phyloP scores from a whole-genome alignment of 148 eudicot genomes.

The Simmondsia chinensis region DNA sequence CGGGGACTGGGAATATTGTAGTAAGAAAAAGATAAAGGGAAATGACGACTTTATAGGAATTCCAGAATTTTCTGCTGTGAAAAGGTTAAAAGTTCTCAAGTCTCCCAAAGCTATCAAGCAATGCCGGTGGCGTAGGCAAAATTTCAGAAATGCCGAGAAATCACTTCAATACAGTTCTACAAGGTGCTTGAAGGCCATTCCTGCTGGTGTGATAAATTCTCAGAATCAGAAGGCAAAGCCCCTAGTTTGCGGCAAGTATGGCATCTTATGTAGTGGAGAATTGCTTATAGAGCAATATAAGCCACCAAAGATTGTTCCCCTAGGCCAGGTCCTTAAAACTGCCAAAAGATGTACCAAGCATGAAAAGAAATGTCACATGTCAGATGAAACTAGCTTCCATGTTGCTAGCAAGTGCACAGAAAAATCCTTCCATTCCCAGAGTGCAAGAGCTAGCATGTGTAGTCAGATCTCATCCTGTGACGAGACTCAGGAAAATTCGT shows the following conservation, averaged over 20 bases:
- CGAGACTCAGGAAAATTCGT: conserved; percentile 13
- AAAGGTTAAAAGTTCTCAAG: conserved; percentile 26
- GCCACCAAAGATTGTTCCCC: conserved; percentile 45
- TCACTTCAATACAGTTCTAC: conserved; percentile 9
- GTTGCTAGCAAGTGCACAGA: conserved; percentile 7
- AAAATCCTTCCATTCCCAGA: conserved; percentile 12
- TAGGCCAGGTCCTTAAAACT: conserved; percentile 34
- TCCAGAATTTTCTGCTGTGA: conserved; percentile 19
- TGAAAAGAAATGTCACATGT: conserved; percentile 7
- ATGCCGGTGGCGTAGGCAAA: not conserved
- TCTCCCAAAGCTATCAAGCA: conserved; percentile 4
- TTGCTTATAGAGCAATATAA: conserved; percentile 24
- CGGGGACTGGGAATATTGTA: conserved; percentile 10
- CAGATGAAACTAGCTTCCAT: conserved; percentile 13
- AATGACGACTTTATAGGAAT: conserved; percentile 17
- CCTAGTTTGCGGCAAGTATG: conserved; percentile 53
- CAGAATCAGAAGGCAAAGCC: conserved; percentile 26
- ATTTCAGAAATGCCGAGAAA: conserved; percentile 13
- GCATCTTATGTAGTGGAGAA: conserved; percentile 43
- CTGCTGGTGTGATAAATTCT: conserved; percentile 2
- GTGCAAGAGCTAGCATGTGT: conserved; percentile 1
- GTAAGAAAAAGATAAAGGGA: conserved; percentile 6
- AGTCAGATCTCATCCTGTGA: conserved; percentile 14
- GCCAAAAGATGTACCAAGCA: conserved; percentile 16
- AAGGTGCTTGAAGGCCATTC: conserved; percentile 11